phyloP scores from a whole-genome alignment of 805 yeast species.

The Lipomyces starkeyi region DNA sequence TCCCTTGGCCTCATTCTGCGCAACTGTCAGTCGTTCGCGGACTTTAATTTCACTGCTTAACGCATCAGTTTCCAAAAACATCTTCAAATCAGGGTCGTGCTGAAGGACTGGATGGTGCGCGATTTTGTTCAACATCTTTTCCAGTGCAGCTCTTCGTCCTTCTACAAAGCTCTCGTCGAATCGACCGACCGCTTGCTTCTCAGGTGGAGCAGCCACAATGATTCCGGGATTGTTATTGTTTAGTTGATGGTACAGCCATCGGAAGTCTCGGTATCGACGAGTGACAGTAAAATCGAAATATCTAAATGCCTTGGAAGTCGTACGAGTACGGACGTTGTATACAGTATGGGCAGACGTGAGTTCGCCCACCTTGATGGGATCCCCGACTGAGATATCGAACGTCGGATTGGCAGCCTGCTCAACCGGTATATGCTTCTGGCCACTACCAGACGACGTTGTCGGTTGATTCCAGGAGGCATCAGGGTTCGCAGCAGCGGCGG shows the following conservation, averaged over 20 bases:
- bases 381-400: conserved; percentile 78
- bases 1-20: conserved; percentile 52
- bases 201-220: conserved; percentile 95
- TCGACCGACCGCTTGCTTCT: conserved; percentile 90
- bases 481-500: conserved; percentile 33
- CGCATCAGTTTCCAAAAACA: conserved; percentile 77
- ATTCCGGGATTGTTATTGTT: conserved; percentile 87
- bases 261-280: conserved; percentile 87
- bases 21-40: conserved; percentile 62
- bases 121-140: conserved; percentile 82
- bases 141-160: conserved; percentile 80
- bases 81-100: conserved; percentile 73
- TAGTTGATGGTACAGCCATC: conserved; percentile 92
- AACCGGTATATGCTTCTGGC: conserved; percentile 22
- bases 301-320: conserved; percentile 52
- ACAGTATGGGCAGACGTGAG: conserved; percentile 86
- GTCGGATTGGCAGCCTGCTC: conserved; percentile 36
- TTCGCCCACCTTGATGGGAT: conserved; percentile 92
- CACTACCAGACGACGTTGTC: conserved; percentile 1
- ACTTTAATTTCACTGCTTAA: conserved; percentile 72
- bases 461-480: conserved; percentile 7
- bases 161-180: conserved; percentile 91
- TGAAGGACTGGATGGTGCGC: conserved; percentile 61
- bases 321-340: conserved; percentile 72
- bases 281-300: conserved; percentile 63